Percentiles rank a stretch among this genome's conserved stretches.
phyloP scores from a whole-genome alignment of 345 rosid species.

The Sisymbrium altissimum region DNA sequence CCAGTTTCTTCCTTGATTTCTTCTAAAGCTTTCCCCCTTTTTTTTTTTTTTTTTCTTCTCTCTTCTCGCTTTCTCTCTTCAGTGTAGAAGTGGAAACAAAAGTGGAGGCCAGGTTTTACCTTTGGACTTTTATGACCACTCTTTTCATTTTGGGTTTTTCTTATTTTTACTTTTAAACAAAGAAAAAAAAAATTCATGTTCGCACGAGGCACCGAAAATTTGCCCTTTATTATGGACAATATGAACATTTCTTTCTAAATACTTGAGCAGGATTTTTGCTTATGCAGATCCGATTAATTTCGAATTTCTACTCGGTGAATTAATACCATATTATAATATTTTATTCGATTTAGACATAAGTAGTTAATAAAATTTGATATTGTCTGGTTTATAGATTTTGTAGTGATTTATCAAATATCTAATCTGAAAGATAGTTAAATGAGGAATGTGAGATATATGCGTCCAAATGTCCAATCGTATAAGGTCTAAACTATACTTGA shows the following conservation, averaged over 20 bases:
- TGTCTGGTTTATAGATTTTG: too few species aligned
- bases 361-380: too few species aligned
- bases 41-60: not conserved
- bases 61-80: not conserved
- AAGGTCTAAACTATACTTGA: too few species aligned
- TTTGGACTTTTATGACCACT: constrained; percentile 29
- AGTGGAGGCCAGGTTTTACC: constrained; percentile 35
- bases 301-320: too few species aligned
- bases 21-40: not conserved
- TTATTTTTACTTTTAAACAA: not conserved
- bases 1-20: not conserved
- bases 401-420: too few species aligned
- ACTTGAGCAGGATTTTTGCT: too few species aligned
- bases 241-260: too few species aligned
- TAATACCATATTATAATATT: too few species aligned
- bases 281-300: too few species aligned
- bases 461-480: not conserved
- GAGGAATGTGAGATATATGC: not conserved
- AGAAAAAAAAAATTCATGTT: not conserved
- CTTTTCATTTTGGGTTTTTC: not conserved
- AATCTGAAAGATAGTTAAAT: too few species aligned
- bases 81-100: constrained; percentile 7
- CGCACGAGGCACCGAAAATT: constrained; percentile 48
- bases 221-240: not conserved
- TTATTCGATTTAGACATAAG: too few species aligned